Conservation (phyloP, 2,329 filamentous ascomycete species). For the Daldinia eschscholtzii region DNA sequence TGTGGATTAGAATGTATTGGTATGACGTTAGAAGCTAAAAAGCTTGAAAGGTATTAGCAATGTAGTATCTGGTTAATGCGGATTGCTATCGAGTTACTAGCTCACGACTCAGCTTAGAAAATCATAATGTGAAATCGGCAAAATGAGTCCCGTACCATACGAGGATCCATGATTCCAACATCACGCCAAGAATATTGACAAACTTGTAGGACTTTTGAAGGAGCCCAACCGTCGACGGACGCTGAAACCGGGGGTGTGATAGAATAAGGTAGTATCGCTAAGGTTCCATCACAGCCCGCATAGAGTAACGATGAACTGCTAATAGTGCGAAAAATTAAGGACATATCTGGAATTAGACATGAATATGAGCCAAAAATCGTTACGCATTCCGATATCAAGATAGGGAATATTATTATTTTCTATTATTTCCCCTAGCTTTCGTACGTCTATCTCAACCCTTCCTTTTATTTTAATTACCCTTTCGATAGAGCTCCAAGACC, state of each 20-base stretch:
- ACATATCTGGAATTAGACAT: not conserved
- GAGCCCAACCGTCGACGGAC: not conserved
- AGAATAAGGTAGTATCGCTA: slow-evolving; percentile 16
- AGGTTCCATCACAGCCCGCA: slow-evolving; percentile 15
- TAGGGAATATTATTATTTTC: not conserved
- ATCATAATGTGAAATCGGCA: not conserved
- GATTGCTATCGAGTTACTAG: not conserved
- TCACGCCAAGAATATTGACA: not conserved
- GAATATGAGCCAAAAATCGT: not conserved
- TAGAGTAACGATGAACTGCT: slow-evolving; percentile 12
- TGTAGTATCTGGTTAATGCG: not conserved
- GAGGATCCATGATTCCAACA: not conserved
- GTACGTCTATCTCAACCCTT: not conserved
- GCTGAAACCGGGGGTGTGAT: slow-evolving; percentile 13
- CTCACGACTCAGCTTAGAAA: not conserved
- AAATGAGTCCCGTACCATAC: not conserved
- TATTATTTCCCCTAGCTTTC: not conserved
- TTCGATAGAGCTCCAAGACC: not conserved
- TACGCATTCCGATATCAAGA: not conserved
- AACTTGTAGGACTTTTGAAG: not conserved
- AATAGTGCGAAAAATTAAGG: not conserved
- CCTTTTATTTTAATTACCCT: not conserved
- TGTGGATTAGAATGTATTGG: not conserved
- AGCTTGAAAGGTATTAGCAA: not conserved
- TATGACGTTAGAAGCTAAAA: not conserved